Evolutionary conservation across 345 rosid species (phyloP), one percentile per base, ranked within the genome.

Genomic region (Heritiera fomes): DNA sequence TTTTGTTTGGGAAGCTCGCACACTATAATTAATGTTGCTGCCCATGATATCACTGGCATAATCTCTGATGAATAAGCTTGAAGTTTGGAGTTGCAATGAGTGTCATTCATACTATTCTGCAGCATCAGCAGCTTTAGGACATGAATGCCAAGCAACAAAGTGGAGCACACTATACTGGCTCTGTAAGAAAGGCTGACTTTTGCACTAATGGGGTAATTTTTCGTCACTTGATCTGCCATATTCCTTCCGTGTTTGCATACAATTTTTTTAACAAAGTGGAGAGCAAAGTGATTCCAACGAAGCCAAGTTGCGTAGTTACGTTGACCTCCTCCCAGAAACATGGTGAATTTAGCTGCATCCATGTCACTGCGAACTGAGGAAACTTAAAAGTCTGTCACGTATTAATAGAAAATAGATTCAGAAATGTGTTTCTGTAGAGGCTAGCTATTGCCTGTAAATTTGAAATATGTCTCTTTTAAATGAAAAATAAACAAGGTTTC

Each of bases 261-360:
- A 62, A 76, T 47, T 80, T 79, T 85, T 43, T 46, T 66, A 77
- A 79, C 73, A 46, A 81, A 64, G 62, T 75, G 83, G 63, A 84
- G 52, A 23, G 28, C 7, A 90, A 14, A 17, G 89, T 53, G 81
- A 90, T 80, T 65, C 79, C 92, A 14, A 89, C 73, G 84, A 91
- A 92, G 17, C 82, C 84, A 60, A 88, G 83, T 73, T 84, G 93
- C 55, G 89, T 13, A 58, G 50, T 68, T 59, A 89, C 71, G 90
- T 78, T 87, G 77, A 88, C 70, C 34, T 87, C 82, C 90, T 90
- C 97, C 85, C 87, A 79, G 80, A 89, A 76, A 77, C 97, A 91
- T 15, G 79, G 83, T 2, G 87, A 88, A 58, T 83, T 62, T 60
- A 63, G 80, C 64, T 82, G 83, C 30, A 62, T 83, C 93, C 92